Percentiles rank a stretch among this genome's conserved stretches.
These are phyloP conservation scores for Trichoderma erinaceum DNA, from an alignment of 495 filamentous ascomycete species.

Conservation along the genomic window DNA sequence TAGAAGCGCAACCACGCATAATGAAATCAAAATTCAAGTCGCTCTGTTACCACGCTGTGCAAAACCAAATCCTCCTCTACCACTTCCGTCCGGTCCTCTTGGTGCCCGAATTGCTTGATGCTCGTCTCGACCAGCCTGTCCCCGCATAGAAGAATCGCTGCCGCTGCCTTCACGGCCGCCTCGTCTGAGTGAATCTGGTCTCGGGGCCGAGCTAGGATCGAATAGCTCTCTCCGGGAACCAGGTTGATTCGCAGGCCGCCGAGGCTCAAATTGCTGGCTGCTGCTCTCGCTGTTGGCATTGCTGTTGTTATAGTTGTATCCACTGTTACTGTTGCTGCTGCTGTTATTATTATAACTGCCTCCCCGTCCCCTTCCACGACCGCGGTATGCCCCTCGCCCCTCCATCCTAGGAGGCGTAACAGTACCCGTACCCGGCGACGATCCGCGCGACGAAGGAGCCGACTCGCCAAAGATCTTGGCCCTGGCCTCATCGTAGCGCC, in stretches of 20 bases:
- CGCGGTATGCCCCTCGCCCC: constrained; percentile 26
- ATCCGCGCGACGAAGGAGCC: constrained; percentile 41
- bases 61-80: constrained; percentile 64
- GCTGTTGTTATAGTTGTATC: constrained; percentile 20
- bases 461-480: constrained; percentile 75
- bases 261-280: constrained; percentile 21
- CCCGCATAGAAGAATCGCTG: constrained; percentile 24
- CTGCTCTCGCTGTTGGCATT: constrained; percentile 19
- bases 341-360: constrained; percentile 14
- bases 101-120: constrained; percentile 57
- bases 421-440: constrained; percentile 38
- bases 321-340: constrained; percentile 17
- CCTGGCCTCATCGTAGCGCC: constrained; percentile 77
- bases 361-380: constrained; percentile 22
- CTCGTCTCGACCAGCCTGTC: constrained; percentile 42
- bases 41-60: constrained; percentile 34
- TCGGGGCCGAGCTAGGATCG: constrained; percentile 65
- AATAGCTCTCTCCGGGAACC: constrained; percentile 48
- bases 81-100: constrained; percentile 68
- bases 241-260: constrained; percentile 21
- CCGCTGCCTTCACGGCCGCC: constrained; percentile 47
- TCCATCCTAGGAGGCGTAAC: constrained; percentile 54
- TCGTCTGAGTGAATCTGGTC: constrained; percentile 46
- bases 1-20: neutral
- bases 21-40: constrained; percentile 30